Evolutionary conservation across 345 rosid species (phyloP), one percentile per base, ranked within the genome.

Genomic region (Heritiera littoralis): DNA sequence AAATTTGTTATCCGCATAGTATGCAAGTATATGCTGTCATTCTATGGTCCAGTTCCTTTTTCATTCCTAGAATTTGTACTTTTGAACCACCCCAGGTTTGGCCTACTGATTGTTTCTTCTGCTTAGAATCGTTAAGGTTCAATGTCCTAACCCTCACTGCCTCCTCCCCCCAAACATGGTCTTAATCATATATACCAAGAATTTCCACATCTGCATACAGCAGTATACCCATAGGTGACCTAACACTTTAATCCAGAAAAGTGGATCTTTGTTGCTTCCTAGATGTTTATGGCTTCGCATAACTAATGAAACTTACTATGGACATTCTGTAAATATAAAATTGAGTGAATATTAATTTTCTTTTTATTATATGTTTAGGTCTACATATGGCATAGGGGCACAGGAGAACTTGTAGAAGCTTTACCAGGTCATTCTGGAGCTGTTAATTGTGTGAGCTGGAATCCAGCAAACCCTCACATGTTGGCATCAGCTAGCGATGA

Each of bases 361-460:
- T 5, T 64, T 79, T 46, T 65, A 0, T 38, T 6, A 12, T 63
- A 59, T 70, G 51, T 83, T 77, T 81, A 91, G 95, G 92, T 91
- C 77, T 89, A 89, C 77, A 80, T 91, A 64, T 91, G 93, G 93
- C 92, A 87, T 75, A 83, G 86, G 83, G 84, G 86, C 55, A 79
- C 90, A 0, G 83, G 86, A 23, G 89, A 88, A 58, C 90, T 81
- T 75, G 73, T 91, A 40, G 84, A 76, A 82, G 84, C 87, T 32
- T 80, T 91, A 80, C 83, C 90, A 0, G 93, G 95, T 65, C 95
- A 91, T 83, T 87, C 95, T 0, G 95, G 95, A 68, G 83, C 91
- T 20, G 89, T 90, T 0, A 92, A 90, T 79, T 86, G 96, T 76
- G 93, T 92, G 80, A 92, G 91, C 91, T 92, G 96, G 93, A 92